Evolutionary conservation across 441 rosid species (phyloP).

Genomic region (Omphalea diandra): DNA sequence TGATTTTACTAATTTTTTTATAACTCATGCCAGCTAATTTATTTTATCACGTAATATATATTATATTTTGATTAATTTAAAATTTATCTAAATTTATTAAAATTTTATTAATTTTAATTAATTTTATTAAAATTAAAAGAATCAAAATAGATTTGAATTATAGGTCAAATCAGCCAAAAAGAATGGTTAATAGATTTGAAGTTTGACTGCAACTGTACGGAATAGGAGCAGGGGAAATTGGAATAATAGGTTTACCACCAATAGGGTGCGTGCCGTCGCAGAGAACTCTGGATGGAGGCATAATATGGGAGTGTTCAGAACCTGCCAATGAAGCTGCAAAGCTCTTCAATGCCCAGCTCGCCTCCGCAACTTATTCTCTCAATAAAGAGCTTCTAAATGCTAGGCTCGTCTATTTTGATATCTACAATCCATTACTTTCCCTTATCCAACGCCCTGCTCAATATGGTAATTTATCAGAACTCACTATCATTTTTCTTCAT

Average conservation of each 20-base stretch:
- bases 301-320: constrained; percentile 37
- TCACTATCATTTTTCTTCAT: too few species aligned
- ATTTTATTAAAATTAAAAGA: too few species aligned
- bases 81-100: too few species aligned
- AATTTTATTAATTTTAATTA: too few species aligned
- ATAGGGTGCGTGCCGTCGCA: constrained; percentile 68
- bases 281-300: constrained; percentile 54
- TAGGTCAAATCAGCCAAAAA: too few species aligned
- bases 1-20: too few species aligned
- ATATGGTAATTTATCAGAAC: constrained; percentile 33
- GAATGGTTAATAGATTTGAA: too few species aligned
- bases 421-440: constrained; percentile 32
- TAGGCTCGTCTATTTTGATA: constrained; percentile 28
- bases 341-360: constrained; percentile 50
- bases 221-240: constrained; percentile 59
- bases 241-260: constrained; percentile 47
- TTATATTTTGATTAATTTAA: too few species aligned
- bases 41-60: too few species aligned
- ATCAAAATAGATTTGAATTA: too few species aligned
- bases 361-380: constrained; percentile 34
- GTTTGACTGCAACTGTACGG: constrained; percentile 44
- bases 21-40: too few species aligned
- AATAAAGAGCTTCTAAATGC: constrained; percentile 24
- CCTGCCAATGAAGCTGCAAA: constrained; percentile 39
- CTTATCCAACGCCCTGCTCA: constrained; percentile 39